phyloP scores from a whole-genome alignment of 768 basidiomycete species.

The Lactarius indigo region DNA sequence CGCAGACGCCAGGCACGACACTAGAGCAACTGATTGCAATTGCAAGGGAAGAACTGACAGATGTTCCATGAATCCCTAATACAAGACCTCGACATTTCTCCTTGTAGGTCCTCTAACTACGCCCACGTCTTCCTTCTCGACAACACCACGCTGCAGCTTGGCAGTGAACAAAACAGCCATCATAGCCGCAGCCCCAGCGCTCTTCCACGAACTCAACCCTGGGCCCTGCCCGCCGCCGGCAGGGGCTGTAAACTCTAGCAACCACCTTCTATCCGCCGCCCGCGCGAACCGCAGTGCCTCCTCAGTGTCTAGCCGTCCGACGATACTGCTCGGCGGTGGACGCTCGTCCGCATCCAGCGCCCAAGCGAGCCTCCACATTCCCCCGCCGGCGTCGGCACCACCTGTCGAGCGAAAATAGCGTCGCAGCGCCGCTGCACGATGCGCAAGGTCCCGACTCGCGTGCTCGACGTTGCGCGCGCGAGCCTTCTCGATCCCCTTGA shows the following conservation, averaged over 20 bases:
- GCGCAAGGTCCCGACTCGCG: conserved; percentile 58
- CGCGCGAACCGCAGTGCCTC: conserved; percentile 69
- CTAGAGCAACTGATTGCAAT: too few species aligned
- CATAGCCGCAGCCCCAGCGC: not conserved
- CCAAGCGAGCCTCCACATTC: conserved; percentile 79
- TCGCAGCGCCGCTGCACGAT: conserved; percentile 49
- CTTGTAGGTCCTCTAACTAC: not conserved
- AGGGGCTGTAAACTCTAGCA: not conserved
- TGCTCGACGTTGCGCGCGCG: conserved; percentile 61
- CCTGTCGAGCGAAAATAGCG: conserved; percentile 28
- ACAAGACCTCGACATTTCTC: too few species aligned
- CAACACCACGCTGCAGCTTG: not conserved
- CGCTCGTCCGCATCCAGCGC: conserved; percentile 72
- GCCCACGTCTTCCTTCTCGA: not conserved
- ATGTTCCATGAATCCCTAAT: too few species aligned
- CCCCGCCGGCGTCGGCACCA: conserved; percentile 28
- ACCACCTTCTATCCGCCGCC: conserved; percentile 56
- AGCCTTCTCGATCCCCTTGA: conserved; percentile 56
- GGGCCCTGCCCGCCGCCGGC: not conserved
- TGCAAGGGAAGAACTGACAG: too few species aligned
- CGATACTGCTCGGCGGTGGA: conserved; percentile 89
- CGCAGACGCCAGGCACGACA: too few species aligned
- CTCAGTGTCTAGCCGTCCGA: conserved; percentile 76
- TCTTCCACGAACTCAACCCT: not conserved
- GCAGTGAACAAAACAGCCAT: not conserved